Base-by-base conservation (phyloP, 805 yeast genomes). In the Candida patagonica region DNA sequence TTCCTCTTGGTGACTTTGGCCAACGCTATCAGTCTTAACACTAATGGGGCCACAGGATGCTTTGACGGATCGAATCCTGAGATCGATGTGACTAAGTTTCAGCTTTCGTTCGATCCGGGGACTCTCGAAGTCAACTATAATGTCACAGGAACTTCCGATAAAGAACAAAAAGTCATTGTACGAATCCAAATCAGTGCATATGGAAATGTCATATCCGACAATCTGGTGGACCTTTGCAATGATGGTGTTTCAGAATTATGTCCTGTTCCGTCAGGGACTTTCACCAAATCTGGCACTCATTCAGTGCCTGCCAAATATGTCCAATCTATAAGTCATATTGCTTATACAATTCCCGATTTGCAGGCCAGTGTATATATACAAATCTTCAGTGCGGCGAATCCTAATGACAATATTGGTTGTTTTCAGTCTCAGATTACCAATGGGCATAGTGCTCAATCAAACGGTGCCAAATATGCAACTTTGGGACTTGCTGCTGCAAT, bases 291-390 rank as follows among this genome's bases (percentile, higher is more conserved):
- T 6, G 61, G 60, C 6, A 43, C 38, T 13, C 57, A 58, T 38
- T 32, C 47, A 6, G 55, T 59, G 17, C 61, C 62, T 6, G 34
- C 41, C 7, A 35, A 52, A 19, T 58, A 57, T 33, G 53, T 55
- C 7, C 21, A 38, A 5, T 38, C 45, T 8, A 50, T 60, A n/a
- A 53, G 61, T 4, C 23, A 48, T 6, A 43, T 57, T 29, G 64
- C 61, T 8, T 60, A 52, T 46, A 40, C 43, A 10, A 49, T 60
- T 23, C 64, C 64, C 3, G 64, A 60, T 38, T 46, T 60, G 19
- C 63, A 60, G 38, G 62, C 61, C 2, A 16, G 29, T 6, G 55
- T 59, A 10, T 41, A 35, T 12, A 50, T 59, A 24, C 33, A 37
- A 30, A 25, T 47, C 4, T 44, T 43, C 20, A 52, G 45, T 30